Evolutionary conservation across 331 rosid species (phyloP).

Genomic region (Acacia pycnantha): DNA sequence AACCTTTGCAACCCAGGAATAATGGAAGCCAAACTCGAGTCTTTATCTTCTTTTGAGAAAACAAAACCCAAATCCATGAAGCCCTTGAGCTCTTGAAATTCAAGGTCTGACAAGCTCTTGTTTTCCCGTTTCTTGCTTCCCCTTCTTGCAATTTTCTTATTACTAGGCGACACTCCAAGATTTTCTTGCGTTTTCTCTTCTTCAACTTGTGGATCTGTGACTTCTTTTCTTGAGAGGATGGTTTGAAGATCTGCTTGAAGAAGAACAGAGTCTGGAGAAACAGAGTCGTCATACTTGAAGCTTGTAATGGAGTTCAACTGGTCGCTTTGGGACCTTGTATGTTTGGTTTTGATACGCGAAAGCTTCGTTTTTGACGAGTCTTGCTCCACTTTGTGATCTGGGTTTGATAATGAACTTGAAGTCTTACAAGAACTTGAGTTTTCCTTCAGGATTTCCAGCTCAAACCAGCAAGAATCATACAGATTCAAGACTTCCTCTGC

Average conservation of each 20-base stretch:
- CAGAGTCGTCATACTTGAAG: constrained; percentile 31
- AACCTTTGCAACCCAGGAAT: constrained; percentile 83
- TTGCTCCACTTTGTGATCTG: constrained; percentile 27
- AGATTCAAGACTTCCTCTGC: constrained; percentile 55
- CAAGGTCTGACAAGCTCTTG: constrained; percentile 86
- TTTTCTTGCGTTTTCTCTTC: constrained; percentile 1
- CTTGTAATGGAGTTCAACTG: constrained; percentile 50
- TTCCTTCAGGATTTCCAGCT: constrained; percentile 38
- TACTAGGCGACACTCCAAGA: constrained; percentile 19
- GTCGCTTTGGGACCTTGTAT: constrained; percentile 72
- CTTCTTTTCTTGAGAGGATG: constrained; percentile 53
- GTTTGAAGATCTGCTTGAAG: constrained; percentile 50
- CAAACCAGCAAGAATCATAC: constrained; percentile 69
- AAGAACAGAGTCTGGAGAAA: constrained; percentile 51
- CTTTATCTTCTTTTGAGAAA: constrained; percentile 76
- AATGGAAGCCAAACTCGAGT: constrained; percentile 75
- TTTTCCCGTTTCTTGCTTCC: constrained; percentile 45
- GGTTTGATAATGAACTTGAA: constrained; percentile 25
- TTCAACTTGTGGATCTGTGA: constrained; percentile 31
- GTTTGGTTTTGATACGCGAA: constrained; percentile 27
- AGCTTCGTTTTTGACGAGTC: constrained; percentile 32
- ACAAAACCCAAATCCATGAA: constrained; percentile 97
- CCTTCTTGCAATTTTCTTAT: constrained; percentile 29
- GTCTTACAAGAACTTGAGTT: constrained; percentile 2
- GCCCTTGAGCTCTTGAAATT: constrained; percentile 90